Evolutionary conservation across 192 early-diverging fungal species (phyloP), one percentile per base, ranked within the genome.

Genomic region (Linnemannia hyalina): DNA sequence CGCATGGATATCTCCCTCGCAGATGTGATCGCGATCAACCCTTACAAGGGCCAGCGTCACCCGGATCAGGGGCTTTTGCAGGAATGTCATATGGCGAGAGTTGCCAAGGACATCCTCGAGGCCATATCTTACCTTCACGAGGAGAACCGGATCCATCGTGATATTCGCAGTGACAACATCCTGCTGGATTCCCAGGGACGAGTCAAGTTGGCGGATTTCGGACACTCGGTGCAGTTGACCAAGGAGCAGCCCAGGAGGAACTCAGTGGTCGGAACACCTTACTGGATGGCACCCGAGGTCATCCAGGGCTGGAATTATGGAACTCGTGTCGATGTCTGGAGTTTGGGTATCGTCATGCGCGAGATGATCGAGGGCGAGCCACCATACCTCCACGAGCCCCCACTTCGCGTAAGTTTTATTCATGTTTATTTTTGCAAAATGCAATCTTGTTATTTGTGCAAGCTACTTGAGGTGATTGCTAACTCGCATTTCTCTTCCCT

Each of bases 241-340:
- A 95, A 94, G 76, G 93, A 92, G 77, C 92, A 95, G 63, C 93
- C 94, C 68, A 96, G 96, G 80, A 93, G 97, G 52, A 94, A 93
- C 42, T 97, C 96, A 23, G 95, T 97, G 82, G 97, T 95, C 10
- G 97, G 94, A 44, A 98, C 97, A 42, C 96, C 98, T 26, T 99
- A 97, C 91, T 98, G 98, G 98, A 99, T 99, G 98, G 96, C 98
- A 40, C 98, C 98, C 42, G 98, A 99, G 86, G 98, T 99, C 6
- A 96, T 99, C 35, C 96, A 93, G 88, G 96, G 94, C 42, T 93
- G 95, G 83, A 95, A 97, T 74, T 99, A 99, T 88, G 96, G 94
- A 16, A 88, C 97, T 38, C 97, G 97, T 80, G 97, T 96, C 55
- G 98, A 99, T 83, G 91, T 99, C 16, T 99, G 98, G 98, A 97